phyloP scores from a whole-genome alignment of 768 basidiomycete genomes.

The Boletus rex-veris region DNA sequence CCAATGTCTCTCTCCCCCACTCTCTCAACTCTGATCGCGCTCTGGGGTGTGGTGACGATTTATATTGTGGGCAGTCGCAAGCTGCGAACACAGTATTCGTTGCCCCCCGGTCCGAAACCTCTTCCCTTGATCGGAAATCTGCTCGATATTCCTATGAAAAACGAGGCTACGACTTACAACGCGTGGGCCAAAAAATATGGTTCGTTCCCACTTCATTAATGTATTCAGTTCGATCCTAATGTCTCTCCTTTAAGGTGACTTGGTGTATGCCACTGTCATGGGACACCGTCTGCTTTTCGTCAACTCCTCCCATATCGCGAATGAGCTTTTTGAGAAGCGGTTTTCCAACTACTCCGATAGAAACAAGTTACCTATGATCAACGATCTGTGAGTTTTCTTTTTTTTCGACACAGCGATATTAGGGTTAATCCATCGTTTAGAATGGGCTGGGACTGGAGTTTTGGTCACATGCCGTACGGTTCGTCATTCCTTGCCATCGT shows the following conservation, averaged over 20 bases:
- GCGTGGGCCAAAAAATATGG: slow-evolving; percentile 39
- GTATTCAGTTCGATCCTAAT: neutral
- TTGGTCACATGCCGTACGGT: slow-evolving; percentile 55
- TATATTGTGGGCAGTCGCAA: slow-evolving; percentile 16
- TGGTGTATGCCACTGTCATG: slow-evolving; percentile 51
- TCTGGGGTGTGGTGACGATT: slow-evolving; percentile 20
- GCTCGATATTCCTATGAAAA: slow-evolving; percentile 39
- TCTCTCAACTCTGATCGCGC: slow-evolving; percentile 17
- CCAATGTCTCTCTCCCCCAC: slow-evolving; percentile 16
- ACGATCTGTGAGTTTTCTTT: slow-evolving; percentile 39
- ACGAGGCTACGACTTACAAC: slow-evolving; percentile 41
- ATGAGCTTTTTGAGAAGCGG: slow-evolving; percentile 56
- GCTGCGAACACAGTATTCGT: slow-evolving; percentile 28
- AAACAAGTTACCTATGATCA: slow-evolving; percentile 45
- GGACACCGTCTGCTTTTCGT: slow-evolving; percentile 48
- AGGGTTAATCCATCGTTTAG: slow-evolving; percentile 29
- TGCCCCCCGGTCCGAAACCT: slow-evolving; percentile 54
- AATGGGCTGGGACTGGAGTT: slow-evolving; percentile 48
- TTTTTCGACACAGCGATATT: neutral
- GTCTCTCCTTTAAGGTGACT: slow-evolving; percentile 36
- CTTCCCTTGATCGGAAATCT: slow-evolving; percentile 55
- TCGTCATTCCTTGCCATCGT: slow-evolving; percentile 5
- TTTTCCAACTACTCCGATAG: slow-evolving; percentile 57
- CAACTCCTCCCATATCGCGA: slow-evolving; percentile 43
- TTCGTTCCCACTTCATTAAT: slow-evolving; percentile 10